Conservation (phyloP, 208 protist genomes). For the Kentomonas sorsogonicus region DNA sequence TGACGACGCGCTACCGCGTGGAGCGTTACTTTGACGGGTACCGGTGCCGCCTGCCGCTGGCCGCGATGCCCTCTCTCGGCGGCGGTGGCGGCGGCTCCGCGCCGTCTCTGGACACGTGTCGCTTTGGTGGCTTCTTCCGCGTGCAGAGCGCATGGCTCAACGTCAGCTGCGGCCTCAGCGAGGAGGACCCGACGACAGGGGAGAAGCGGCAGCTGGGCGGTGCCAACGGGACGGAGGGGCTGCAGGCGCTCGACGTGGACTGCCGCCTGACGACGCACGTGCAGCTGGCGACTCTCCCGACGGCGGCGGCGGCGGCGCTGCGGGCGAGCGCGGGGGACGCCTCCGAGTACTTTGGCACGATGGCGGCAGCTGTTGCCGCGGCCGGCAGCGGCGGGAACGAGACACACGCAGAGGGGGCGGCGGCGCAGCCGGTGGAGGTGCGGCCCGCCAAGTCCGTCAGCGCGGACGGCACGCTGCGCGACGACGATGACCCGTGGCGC, state of each 20-base stretch:
- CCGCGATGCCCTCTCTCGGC: slow-evolving; percentile 28
- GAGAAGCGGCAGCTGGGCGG: too few relatives aligned
- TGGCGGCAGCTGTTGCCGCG: too few relatives aligned
- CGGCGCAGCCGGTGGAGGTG: neutral
- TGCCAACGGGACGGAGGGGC: too few relatives aligned
- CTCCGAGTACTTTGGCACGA: slow-evolving; percentile 7
- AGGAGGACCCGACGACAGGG: too few relatives aligned
- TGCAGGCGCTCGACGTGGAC: neutral
- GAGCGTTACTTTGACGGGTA: slow-evolving; percentile 14
- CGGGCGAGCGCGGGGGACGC: neutral
- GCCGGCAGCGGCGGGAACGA: neutral
- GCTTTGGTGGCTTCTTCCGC: slow-evolving; percentile 49
- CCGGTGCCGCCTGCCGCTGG: slow-evolving; percentile 57
- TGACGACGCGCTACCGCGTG: neutral
- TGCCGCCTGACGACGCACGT: slow-evolving; percentile 23
- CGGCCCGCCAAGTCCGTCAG: neutral
- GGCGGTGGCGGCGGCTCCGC: slow-evolving; percentile 21
- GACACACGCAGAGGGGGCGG: neutral
- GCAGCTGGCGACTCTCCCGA: slow-evolving; percentile 12
- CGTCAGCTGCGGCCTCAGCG: too few relatives aligned
- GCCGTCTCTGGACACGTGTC: slow-evolving; percentile 33
- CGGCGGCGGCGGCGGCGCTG: neutral
- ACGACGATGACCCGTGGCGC: slow-evolving; percentile 45
- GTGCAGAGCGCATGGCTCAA: slow-evolving; percentile 24
- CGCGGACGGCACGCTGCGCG: neutral